Percentiles rank a stretch among this genome's conserved stretches.
phyloP scores from a whole-genome alignment of 2,329 filamentous ascomycete genomes.

The Phialophora tarda region DNA sequence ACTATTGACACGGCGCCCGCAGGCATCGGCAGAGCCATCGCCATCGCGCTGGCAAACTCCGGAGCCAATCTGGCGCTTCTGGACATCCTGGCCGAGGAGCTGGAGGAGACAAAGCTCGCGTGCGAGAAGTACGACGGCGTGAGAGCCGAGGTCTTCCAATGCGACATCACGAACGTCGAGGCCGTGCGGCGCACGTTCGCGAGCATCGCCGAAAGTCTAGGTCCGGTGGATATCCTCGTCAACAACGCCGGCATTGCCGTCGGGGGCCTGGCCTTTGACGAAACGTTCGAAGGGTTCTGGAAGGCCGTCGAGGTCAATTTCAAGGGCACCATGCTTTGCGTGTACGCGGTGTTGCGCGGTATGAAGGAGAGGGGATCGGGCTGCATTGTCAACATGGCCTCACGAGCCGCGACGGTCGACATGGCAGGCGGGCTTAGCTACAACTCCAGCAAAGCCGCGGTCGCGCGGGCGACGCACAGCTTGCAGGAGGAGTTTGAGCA shows the following conservation, averaged over 20 bases:
- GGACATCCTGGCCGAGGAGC: constrained; percentile 34
- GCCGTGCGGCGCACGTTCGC: constrained; percentile 26
- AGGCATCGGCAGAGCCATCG: constrained; percentile 40
- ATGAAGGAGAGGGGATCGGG: constrained; percentile 24
- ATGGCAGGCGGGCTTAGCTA: constrained; percentile 24
- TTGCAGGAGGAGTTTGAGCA: constrained; percentile 30
- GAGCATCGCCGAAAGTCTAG: constrained; percentile 16
- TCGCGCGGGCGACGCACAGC: constrained; percentile 21
- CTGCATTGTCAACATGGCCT: constrained; percentile 30
- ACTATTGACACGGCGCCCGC: background rate
- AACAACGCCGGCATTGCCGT: constrained; percentile 42
- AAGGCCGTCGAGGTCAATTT: constrained; percentile 29
- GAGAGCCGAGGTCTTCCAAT: constrained; percentile 30
- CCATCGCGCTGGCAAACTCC: constrained; percentile 36
- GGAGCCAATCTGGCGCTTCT: constrained; percentile 39
- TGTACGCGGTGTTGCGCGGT: constrained; percentile 18
- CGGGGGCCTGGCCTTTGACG: constrained; percentile 32
- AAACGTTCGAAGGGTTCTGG: constrained; percentile 29
- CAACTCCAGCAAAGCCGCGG: constrained; percentile 27
- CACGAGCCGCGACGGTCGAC: constrained; percentile 29
- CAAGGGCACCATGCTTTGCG: constrained; percentile 28
- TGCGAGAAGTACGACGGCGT: constrained; percentile 28
- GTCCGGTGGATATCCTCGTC: constrained; percentile 37
- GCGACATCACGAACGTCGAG: constrained; percentile 39
- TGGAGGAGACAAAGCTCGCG: constrained; percentile 27